Base-by-base conservation (phyloP, 2,329 filamentous ascomycete species). In the Fusarium proliferatum region DNA sequence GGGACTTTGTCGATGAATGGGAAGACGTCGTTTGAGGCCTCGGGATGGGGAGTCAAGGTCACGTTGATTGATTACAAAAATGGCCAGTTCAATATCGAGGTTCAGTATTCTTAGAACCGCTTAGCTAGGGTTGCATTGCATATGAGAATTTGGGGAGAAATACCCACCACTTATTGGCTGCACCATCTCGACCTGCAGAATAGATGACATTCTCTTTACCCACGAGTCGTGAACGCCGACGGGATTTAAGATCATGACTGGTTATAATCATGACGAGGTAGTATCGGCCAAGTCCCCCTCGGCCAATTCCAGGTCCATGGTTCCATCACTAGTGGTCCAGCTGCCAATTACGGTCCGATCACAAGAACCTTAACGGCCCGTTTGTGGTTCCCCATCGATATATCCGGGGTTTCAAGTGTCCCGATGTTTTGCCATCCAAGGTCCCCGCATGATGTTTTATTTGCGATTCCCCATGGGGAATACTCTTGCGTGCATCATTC, bases 1-100 rank as follows among this genome's bases (percentile, higher is more conserved):
- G 81, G 77, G 9, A 77, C 80, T 11, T 63, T 83, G 58, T 70
- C 72, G 12, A 28, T 72, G 23, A 36, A 43, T n/a, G 48, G 58
- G 1, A 43, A 23, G 16, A 53, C 19, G 53, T 63, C 60, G 30
- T 72, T 64, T 41, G 56, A 68, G 5, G 52, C 69, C 5, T 48
- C 58, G 6, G 67, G 45, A 48, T 74, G 72, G 67, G 67, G 72
- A 36, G 49, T 72, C 23, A 68, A 63, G 55, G 70, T 71, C 11
- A 74, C 51, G 16, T 9, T 75, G 28, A 30, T 74, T 3, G 39
- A 46, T 21, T 53, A 42, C 34, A 53, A 41, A 42, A 30, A 41
- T 46, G 34, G 28, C 1, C 33, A 56, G 41, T 64, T 64, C 41
- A n/a, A 26, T 23, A 65, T 65, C 16, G 8, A 64, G 26, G 41